Base-by-base conservation (phyloP, 306 rosid genomes). In the Ziziphus jujuba region DNA sequence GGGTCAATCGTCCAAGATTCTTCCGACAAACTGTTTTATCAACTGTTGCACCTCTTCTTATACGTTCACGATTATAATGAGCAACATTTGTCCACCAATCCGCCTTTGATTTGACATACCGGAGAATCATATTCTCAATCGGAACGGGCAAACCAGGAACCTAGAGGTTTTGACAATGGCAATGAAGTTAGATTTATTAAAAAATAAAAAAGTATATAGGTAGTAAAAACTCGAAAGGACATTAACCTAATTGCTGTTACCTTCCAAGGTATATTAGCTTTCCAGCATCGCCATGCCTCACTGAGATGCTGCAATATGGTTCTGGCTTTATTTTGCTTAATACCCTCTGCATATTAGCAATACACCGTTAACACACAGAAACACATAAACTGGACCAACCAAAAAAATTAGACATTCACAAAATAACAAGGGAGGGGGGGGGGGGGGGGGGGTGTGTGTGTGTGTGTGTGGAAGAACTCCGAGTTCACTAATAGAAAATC, bases 61-160 rank as follows among this genome's bases (percentile, higher is more conserved):
- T 95, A 74, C 99, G 97, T 66, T 95, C 99, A 38, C 97, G 97
- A 59, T 95, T 95, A 40, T 95, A 95, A 63, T 95, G 99, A 59
- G 99, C 97, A 76, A 95, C 99, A 79, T 95, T 95, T 22, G 99
- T 95, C 99, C 99, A 95, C 99, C 99, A 95, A 65, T 95, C 99
- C 23, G 99, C 99, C 85, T 95, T 95, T 66, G 99, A 95, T 74
- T 95, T 95, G 61, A 95, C 99, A 35, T 95, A 95, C 7, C 99
- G 97, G 75, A 95, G 99, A 60, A 95, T 95, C 99, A 95, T 90
- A 74, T 95, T 95, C 74, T 95, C 99, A 51, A 95, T 95, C 52
- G 97, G 99, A 74, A 95, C 99, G 5, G 99, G 99, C 65, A 95
- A 72, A 67, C 99, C 97, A 65, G 99, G 99, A 82, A 95, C 99